Evolutionary conservation across 495 filamentous ascomycete genomes (phyloP).

Genomic region (Penicillium alfredii): DNA sequence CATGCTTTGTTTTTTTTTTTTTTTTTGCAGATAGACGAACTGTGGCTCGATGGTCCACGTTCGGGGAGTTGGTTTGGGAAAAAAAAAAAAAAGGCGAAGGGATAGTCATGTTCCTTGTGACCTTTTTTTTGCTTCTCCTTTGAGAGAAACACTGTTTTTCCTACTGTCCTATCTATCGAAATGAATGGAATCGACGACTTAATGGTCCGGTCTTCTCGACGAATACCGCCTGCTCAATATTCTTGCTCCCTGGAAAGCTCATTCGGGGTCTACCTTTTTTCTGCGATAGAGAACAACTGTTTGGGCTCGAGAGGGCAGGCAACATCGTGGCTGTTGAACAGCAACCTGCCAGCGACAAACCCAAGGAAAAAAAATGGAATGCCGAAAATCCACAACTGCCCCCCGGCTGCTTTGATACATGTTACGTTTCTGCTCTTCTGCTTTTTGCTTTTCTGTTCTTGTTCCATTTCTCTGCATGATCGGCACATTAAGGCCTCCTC

Average conservation of each 20-base stretch:
- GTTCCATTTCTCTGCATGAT: conserved; percentile 5
- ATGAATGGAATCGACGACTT: conserved; percentile 34
- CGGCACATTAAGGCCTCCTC: conserved; percentile 43
- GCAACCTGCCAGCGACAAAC: conserved; percentile 6
- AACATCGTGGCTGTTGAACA: too few species aligned
- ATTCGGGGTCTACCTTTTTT: too few species aligned
- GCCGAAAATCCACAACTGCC: conserved; percentile 7
- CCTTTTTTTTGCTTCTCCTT: conserved; percentile 18
- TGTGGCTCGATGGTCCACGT: conserved; percentile 28
- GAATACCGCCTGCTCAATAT: conserved; percentile 15
- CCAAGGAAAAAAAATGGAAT: conserved; percentile 9
- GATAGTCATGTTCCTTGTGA: conserved; percentile 18
- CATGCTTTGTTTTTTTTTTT: too few species aligned
- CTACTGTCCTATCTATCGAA: conserved; percentile 29
- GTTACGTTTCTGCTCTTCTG: conserved; percentile 2
- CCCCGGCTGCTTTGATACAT: too few species aligned
- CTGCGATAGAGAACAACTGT: conserved; percentile 18
- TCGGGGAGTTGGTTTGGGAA: conserved; percentile 23
- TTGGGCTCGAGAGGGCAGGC: too few species aligned
- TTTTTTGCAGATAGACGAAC: conserved; percentile 16
- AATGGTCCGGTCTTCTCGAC: conserved; percentile 22
- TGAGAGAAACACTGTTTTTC: conserved; percentile 23
- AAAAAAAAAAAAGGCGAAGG: conserved; percentile 16
- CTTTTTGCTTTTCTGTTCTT: conserved; percentile 3
- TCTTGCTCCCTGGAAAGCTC: too few species aligned